phyloP scores from a whole-genome alignment of 2,329 filamentous ascomycete genomes.

The Fusarium sp. region DNA sequence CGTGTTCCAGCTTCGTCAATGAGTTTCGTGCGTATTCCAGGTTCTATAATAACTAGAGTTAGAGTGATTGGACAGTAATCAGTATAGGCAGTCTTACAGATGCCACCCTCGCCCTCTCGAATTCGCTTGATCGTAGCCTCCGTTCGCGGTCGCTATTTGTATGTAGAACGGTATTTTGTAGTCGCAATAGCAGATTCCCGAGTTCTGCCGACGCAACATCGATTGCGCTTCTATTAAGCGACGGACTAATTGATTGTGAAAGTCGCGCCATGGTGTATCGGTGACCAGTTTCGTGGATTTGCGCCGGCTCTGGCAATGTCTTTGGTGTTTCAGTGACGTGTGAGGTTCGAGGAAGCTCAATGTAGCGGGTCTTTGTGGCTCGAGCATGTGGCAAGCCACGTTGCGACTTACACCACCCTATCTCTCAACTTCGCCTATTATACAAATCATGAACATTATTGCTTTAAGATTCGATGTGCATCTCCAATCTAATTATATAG shows the following conservation, averaged over 20 bases:
- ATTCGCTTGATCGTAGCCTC: conserved; percentile 72
- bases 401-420: conserved; percentile 8
- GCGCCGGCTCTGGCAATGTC: conserved; percentile 7
- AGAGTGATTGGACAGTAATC: conserved; percentile 2
- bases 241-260: conserved; percentile 32
- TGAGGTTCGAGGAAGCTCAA: conserved; percentile 45
- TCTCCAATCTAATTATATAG: not conserved
- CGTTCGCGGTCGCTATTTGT: conserved; percentile 72
- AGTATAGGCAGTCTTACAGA: conserved; percentile 55
- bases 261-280: conserved; percentile 50
- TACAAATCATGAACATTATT: not conserved
- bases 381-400: conserved; percentile 50
- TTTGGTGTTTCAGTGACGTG: conserved; percentile 50
- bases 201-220: conserved; percentile 65
- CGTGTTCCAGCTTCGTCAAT: conserved; percentile 80
- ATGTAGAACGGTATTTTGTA: conserved; percentile 76
- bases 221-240: conserved; percentile 42
- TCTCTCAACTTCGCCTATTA: not conserved
- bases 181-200: conserved; percentile 73
- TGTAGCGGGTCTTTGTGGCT: conserved; percentile 47
- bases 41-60: conserved; percentile 66
- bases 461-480: not conserved
- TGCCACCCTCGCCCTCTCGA: conserved; percentile 69
- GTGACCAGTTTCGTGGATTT: conserved; percentile 21
- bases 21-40: conserved; percentile 79